Base-by-base conservation (phyloP, 129 eudicot genomes). In the Oenanthe sinensis region DNA sequence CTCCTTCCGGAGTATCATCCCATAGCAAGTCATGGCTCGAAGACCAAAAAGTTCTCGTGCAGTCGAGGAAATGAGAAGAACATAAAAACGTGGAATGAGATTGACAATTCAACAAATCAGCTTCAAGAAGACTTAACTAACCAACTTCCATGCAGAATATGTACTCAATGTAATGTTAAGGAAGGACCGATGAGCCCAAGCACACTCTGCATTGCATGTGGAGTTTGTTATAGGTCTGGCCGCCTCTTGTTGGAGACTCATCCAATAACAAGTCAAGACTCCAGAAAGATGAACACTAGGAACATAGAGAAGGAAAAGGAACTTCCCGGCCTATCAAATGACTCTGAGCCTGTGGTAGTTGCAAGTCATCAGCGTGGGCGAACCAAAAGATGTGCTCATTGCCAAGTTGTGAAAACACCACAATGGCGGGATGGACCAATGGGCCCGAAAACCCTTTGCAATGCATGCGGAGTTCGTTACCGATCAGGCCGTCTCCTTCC, bases 1-100 rank as follows among this genome's bases (percentile, higher is more conserved):
- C 81, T 81, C 77, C 40, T 63, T 58, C 81, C 77, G 1, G 81
- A 76, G 81, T 81, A 36, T 37, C 74, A 8, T 37, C 74, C 74
- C 0, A 17, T 14, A 69, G 45, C 45, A 69, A 69, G 71, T 6
- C 20, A 0, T n/a, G 13, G 33, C 67, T n/a, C 14, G 30, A 58
- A n/a, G 30, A n/a, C 28, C 30, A 58, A 8, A 58, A 58, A 22
- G 67, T 58, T 58, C 8, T n/a, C 67, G 0, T 8, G 67, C 67
- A n/a, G 67, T 24, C 67, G 0, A 58, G 67, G 67, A n/a, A 9
- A 58, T n/a, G 14, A 30, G 40, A 65, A 65, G 17, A 65, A 28
- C 13, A 33, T 26, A 26, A 65, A 28, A 28, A 8, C 4, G 20
- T 30, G 42, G 2, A 26, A 5, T 30, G 19, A 65, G 40, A 65